These are phyloP conservation scores for Metarhizium rileyi DNA, from an alignment of 2,329 filamentous ascomycete genomes.

Conservation along the genomic window DNA sequence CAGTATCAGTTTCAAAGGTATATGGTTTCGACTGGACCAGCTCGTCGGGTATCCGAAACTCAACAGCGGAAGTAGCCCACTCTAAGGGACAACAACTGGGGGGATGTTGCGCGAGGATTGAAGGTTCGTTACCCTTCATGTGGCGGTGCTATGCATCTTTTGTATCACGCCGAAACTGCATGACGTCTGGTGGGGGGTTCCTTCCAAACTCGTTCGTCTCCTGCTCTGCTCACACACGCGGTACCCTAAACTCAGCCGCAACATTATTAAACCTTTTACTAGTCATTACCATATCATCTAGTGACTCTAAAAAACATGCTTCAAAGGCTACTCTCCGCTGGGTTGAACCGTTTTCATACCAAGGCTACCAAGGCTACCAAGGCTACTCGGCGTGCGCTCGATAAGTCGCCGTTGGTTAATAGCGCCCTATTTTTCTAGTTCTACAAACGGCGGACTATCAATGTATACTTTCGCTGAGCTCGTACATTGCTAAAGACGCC, in stretches of 20 bases:
- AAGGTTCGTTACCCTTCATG: background rate
- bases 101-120: background rate
- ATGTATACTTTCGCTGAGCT: background rate
- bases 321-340: too few relatives aligned
- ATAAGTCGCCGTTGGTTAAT: too few relatives aligned
- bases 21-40: background rate
- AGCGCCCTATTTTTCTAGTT: background rate
- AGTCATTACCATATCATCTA: background rate
- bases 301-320: too few relatives aligned
- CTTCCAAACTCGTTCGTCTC: background rate
- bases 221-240: background rate
- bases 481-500: background rate
- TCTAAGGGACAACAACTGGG: background rate
- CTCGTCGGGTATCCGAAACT: background rate
- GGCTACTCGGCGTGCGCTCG: too few relatives aligned
- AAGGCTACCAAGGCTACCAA: too few relatives aligned
- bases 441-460: background rate
- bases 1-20: too few relatives aligned
- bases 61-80: background rate
- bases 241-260: background rate
- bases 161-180: constrained; percentile 5
- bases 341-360: too few relatives aligned
- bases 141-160: constrained; percentile 1
- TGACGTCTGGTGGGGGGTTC: constrained; percentile 2
- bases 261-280: background rate